Conservation (phyloP, 2,329 filamentous ascomycete species). For the Aspergillus aculeatus region DNA sequence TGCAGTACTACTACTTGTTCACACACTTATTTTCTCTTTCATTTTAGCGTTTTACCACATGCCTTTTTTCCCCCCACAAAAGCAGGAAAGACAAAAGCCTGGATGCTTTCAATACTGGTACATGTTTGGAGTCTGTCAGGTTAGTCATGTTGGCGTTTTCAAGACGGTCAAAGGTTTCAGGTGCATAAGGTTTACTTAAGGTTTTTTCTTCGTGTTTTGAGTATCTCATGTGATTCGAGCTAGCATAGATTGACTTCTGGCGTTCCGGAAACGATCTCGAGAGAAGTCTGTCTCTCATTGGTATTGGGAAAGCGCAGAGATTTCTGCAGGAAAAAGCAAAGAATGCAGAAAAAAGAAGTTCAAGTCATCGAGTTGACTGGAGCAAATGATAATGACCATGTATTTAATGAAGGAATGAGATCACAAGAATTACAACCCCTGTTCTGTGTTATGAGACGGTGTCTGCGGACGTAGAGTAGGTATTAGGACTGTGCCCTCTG, state of each 20-base stretch:
- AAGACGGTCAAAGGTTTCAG: neutral
- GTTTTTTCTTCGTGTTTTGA: neutral
- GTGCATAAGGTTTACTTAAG: neutral
- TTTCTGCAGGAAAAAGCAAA: constrained; percentile 1
- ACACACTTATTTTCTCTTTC: neutral
- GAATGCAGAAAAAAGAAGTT: neutral
- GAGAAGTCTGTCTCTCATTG: neutral
- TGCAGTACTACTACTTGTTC: neutral
- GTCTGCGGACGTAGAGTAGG: no score
- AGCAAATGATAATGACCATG: constrained; percentile 5
- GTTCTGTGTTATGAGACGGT: neutral
- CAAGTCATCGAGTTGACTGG: neutral
- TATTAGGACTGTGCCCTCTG: no score
- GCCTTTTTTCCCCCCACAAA: constrained; percentile 1
- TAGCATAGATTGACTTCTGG: constrained; percentile 1
- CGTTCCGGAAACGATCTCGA: neutral
- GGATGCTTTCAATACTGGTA: constrained; percentile 6
- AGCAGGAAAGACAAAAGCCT: constrained; percentile 10
- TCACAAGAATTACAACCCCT: neutral
- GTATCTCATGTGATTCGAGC: neutral
- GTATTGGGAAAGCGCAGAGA: neutral
- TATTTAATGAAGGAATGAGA: neutral
- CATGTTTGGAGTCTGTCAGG: constrained; percentile 1
- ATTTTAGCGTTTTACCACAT: constrained; percentile 2
- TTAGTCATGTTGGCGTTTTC: neutral